Conservation (phyloP, 345 rosid species). For the Bruguiera sexangula region DNA sequence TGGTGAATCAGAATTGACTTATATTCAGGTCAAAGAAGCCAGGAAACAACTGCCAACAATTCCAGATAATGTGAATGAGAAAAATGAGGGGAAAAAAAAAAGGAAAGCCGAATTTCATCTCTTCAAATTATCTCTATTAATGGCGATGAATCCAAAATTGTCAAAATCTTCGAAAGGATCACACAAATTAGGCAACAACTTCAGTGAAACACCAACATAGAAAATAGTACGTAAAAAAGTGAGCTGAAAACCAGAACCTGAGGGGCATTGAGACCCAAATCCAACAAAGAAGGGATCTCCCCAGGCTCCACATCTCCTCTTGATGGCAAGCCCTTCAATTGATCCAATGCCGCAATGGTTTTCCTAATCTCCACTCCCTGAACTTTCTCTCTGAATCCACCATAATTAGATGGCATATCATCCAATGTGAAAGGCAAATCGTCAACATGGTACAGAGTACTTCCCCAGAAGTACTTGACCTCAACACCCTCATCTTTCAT, state of each 20-base stretch:
- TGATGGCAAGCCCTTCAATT: constrained; percentile 78
- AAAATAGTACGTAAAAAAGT: neutral
- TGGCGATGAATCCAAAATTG: too few species aligned
- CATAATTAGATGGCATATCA: constrained; percentile 76
- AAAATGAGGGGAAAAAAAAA: too few species aligned
- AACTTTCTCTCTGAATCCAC: constrained; percentile 77
- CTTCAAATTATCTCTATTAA: too few species aligned
- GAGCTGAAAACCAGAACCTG: constrained; percentile 48
- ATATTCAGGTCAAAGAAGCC: too few species aligned
- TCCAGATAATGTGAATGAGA: too few species aligned
- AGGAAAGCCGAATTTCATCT: too few species aligned
- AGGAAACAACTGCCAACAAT: too few species aligned
- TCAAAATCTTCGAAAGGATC: too few species aligned
- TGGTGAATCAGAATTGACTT: neutral
- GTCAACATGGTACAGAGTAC: constrained; percentile 85
- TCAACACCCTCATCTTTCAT: constrained; percentile 93
- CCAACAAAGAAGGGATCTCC: constrained; percentile 79
- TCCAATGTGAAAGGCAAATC: constrained; percentile 89
- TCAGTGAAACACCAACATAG: neutral
- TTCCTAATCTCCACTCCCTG: constrained; percentile 78
- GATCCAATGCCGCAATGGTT: constrained; percentile 75
- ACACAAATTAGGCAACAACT: too few species aligned
- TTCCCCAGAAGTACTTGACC: constrained; percentile 93
- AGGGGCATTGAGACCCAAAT: constrained; percentile 70
- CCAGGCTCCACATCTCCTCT: constrained; percentile 93